Evolutionary conservation across 2,329 filamentous ascomycete genomes (phyloP).

Genomic region (Ascochyta clinopodiicola): DNA sequence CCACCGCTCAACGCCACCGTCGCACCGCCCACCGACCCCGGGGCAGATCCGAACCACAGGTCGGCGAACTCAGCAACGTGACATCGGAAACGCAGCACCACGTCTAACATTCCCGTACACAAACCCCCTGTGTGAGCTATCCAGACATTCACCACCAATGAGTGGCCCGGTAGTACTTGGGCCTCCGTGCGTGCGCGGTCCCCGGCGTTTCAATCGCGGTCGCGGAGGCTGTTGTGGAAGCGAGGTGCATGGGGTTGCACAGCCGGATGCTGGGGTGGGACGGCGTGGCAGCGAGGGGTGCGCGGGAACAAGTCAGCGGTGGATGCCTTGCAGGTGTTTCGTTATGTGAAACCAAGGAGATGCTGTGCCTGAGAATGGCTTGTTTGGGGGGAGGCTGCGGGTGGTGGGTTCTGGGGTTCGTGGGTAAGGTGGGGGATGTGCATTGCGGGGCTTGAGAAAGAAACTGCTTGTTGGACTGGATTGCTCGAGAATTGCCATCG

Average conservation of each 20-base stretch:
- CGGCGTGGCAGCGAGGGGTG: not conserved
- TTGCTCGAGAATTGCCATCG: no score
- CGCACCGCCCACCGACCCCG: not conserved
- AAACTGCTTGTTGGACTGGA: not conserved
- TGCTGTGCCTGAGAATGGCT: not conserved
- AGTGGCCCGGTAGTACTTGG: constrained; percentile 13
- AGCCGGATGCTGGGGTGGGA: constrained; percentile 2
- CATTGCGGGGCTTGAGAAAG: not conserved
- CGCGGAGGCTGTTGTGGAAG: constrained; percentile 9
- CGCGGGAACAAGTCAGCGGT: not conserved
- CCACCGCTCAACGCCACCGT: constrained; percentile 14
- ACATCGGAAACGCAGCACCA: constrained; percentile 1
- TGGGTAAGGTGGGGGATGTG: not conserved
- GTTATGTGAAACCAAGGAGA: constrained; percentile 1
- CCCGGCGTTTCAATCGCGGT: not conserved
- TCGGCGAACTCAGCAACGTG: not conserved
- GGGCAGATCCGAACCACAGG: constrained; percentile 2
- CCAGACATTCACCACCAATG: no score
- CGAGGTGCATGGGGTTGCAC: constrained; percentile 13
- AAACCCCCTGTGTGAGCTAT: not conserved
- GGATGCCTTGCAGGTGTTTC: constrained; percentile 2
- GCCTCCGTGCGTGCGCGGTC: not conserved
- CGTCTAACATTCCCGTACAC: not conserved
- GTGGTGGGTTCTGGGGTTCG: not conserved
- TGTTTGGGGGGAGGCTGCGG: not conserved